Percentiles rank a stretch among this genome's conserved stretches.
These are phyloP conservation scores for Potentilla sterilis DNA, from an alignment of 306 rosid species.

Conservation along the genomic window DNA sequence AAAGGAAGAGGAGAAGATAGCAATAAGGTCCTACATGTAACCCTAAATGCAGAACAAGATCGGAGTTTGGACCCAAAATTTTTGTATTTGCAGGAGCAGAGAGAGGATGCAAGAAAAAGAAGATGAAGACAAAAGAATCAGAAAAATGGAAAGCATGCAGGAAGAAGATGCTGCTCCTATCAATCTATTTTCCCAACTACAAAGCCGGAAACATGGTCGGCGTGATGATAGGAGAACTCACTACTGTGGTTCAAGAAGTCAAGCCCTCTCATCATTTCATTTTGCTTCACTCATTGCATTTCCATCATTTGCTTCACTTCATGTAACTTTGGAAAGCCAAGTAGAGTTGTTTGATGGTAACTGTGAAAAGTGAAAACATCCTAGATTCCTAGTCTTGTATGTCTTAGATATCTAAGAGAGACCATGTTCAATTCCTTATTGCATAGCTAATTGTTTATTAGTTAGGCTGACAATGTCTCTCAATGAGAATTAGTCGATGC, in stretches of 20 bases:
- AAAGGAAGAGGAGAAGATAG: conserved; percentile 11
- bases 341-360: neutral
- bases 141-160: conserved; percentile 23
- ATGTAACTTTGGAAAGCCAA: conserved; percentile 18
- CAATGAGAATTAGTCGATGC: too few relatives aligned
- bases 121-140: conserved; percentile 38
- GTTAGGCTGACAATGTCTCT: too few relatives aligned
- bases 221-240: conserved; percentile 35
- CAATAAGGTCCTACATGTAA: conserved; percentile 47
- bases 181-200: conserved; percentile 28
- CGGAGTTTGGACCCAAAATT: conserved; percentile 1
- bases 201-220: conserved; percentile 57
- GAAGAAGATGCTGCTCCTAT: conserved; percentile 11
- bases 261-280: conserved; percentile 26
- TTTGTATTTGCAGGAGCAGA: conserved; percentile 16
- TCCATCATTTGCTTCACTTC: conserved; percentile 24
- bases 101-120: neutral
- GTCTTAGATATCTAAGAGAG: neutral
- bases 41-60: conserved; percentile 37
- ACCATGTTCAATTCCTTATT: neutral
- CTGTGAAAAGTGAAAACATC: neutral
- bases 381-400: neutral
- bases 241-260: conserved; percentile 39
- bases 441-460: neutral
- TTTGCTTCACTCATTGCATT: conserved; percentile 10